A percentile compares a stretch with the other conserved stretches of the same genome.
These are phyloP conservation scores for Kodamaea restingae DNA, from an alignment of 805 yeast species.

Conservation along the genomic window DNA sequence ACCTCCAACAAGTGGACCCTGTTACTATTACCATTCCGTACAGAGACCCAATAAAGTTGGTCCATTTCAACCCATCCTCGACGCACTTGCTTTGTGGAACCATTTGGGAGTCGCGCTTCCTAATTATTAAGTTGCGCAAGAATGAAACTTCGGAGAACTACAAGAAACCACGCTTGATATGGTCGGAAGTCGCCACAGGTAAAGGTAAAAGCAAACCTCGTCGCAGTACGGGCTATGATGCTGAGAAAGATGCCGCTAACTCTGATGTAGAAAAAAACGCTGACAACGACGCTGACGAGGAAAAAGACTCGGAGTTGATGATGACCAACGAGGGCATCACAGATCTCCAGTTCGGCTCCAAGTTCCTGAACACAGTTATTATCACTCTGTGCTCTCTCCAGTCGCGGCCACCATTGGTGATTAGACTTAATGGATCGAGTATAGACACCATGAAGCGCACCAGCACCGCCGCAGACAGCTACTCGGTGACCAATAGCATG, in stretches of 20 bases:
- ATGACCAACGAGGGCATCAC: conserved; percentile 90
- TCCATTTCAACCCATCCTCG: conserved; percentile 71
- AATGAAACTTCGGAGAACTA: conserved; percentile 43
- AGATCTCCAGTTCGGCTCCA: conserved; percentile 53
- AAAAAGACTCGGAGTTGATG: conserved; percentile 25
- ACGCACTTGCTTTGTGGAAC: conserved; percentile 72
- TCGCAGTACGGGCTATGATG: not conserved
- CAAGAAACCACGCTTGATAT: conserved; percentile 36
- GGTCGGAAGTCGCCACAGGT: conserved; percentile 24
- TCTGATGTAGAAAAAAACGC: not conserved
- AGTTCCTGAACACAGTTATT: conserved; percentile 31
- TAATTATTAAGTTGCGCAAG: conserved; percentile 65
- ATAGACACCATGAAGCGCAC: conserved; percentile 34
- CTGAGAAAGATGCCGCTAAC: conserved; percentile 1
- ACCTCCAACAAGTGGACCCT: conserved; percentile 43
- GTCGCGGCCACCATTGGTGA: conserved; percentile 28
- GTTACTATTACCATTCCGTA: conserved; percentile 79
- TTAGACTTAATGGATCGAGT: conserved; percentile 41
- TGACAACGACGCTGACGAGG: conserved; percentile 9
- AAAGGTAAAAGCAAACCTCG: conserved; percentile 5
- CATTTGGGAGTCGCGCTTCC: conserved; percentile 70
- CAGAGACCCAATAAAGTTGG: conserved; percentile 73
- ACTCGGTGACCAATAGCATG: conserved; percentile 19
- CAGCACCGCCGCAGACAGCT: conserved; percentile 10
- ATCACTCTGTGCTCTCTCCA: conserved; percentile 38